Evolutionary conservation across 495 filamentous ascomycete genomes (phyloP), one percentile per base, ranked within the genome.

Genomic region (Aspergillus wentii): DNA sequence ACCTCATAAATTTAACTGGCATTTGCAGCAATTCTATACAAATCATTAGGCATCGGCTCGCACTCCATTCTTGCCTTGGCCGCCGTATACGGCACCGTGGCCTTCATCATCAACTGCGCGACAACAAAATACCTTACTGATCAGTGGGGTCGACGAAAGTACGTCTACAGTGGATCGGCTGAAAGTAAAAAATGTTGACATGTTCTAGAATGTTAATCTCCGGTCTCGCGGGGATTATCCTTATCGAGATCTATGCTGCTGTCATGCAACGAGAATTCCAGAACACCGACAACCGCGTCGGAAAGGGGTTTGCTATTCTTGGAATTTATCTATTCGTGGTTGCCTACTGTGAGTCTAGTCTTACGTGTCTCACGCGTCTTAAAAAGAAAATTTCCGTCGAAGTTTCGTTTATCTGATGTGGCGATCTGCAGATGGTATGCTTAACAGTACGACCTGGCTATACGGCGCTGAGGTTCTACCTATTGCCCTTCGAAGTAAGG

Each of bases 391-490:
- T n/a, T n/a, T n/a, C n/a, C n/a, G n/a, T n/a, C n/a, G n/a, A n/a
- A n/a, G n/a, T n/a, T n/a, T n/a, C n/a, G n/a, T n/a, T n/a, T n/a
- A n/a, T n/a, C n/a, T n/a, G n/a, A n/a, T n/a, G n/a, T n/a, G n/a
- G n/a, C 52, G 41, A 36, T 14, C 3, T 28, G 11, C 31, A 74
- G 72, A 80, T 41, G 71, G 69, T 21, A 71, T 77, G 64, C 64
- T 80, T 10, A 78, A 78, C 59, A 72, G 66, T 43, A 78, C 74
- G 7, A 78, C 76, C 5, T 80, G 76, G 76, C 52, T 78, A 1
- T 80, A 80, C 42, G 76, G 75, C 9, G 72, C 76, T 18, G 76
- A 80, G 51, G 71, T 80, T 14, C 51, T 80, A 1, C 76, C 76
- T 2, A 71, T 78, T 13, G 64, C 63, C 8, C 57, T 78, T 26